These are phyloP conservation scores for Chaetomium sp. DNA, from an alignment of 2,329 filamentous ascomycete species.

Conservation along the genomic window DNA sequence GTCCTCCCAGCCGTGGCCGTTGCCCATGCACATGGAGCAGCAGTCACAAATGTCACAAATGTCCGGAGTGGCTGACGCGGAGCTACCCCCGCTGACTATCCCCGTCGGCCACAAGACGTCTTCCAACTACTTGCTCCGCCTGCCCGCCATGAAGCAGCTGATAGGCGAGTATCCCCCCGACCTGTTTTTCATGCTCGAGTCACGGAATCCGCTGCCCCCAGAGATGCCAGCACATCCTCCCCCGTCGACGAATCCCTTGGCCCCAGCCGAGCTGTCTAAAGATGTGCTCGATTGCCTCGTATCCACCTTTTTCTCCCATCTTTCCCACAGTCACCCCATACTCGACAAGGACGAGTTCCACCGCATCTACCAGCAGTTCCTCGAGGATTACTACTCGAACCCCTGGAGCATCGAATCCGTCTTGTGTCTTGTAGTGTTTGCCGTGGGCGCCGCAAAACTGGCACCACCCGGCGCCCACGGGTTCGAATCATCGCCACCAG, in stretches of 20 bases:
- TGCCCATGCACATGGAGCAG: constrained; percentile 12
- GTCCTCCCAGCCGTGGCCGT: background rate
- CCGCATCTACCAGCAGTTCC: constrained; percentile 12
- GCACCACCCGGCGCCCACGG: constrained; percentile 5
- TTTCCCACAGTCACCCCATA: constrained; percentile 15
- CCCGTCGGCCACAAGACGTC: constrained; percentile 21
- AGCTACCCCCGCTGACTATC: constrained; percentile 16
- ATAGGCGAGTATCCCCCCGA: constrained; percentile 18
- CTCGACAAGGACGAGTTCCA: constrained; percentile 12
- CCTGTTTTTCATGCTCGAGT: constrained; percentile 20
- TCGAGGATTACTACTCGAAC: constrained; percentile 9
- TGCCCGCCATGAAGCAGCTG: constrained; percentile 16
- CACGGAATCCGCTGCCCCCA: constrained; percentile 12
- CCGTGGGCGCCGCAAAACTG: constrained; percentile 7
- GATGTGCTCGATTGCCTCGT: constrained; percentile 8
- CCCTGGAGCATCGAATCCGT: constrained; percentile 19
- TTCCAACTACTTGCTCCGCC: constrained; percentile 19
- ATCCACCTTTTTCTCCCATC: constrained; percentile 8
- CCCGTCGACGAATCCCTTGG: background rate
- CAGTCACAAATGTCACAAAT: background rate
- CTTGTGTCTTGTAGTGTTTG: constrained; percentile 15
- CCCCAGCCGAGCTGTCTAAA: constrained; percentile 3
- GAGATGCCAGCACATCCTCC: constrained; percentile 9
- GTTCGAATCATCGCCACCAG: constrained; percentile 7
- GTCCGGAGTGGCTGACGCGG: constrained; percentile 3